Evolutionary conservation across 2,329 filamentous ascomycete genomes (phyloP).

Genomic region (Hypoxylon sp.): DNA sequence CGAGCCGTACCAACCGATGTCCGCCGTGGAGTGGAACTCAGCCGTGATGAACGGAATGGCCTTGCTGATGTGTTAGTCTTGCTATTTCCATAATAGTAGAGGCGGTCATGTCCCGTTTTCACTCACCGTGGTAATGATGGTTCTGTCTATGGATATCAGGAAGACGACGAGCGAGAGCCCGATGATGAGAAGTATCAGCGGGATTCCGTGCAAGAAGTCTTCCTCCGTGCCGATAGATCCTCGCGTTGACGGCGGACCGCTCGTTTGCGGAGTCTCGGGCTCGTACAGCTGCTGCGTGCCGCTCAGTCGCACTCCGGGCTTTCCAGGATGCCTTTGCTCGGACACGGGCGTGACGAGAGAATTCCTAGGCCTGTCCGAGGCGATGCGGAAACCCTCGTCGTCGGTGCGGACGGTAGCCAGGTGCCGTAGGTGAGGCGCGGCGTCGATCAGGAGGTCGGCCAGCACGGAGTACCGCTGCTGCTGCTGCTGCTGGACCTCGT

Average conservation of each 20-base stretch:
- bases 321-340: constrained; percentile 38
- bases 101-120: too few species aligned
- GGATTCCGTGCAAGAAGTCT: constrained; percentile 28
- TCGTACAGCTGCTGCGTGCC: constrained; percentile 18
- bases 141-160: constrained; percentile 41
- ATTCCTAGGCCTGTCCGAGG: constrained; percentile 3
- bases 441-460: constrained; percentile 33
- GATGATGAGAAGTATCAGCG: constrained; percentile 34
- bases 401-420: constrained; percentile 29
- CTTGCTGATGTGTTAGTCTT: constrained; percentile 19
- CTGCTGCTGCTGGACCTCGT: not conserved
- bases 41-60: constrained; percentile 45
- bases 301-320: constrained; percentile 25
- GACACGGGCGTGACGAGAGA: constrained; percentile 31
- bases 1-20: constrained; percentile 46
- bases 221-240: constrained; percentile 9
- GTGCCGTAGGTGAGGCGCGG: constrained; percentile 31
- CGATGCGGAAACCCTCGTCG: constrained; percentile 6
- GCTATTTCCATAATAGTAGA: too few species aligned
- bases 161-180: constrained; percentile 41
- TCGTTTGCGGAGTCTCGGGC: constrained; percentile 29
- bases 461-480: constrained; percentile 19
- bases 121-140: constrained; percentile 41
- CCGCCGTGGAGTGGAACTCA: constrained; percentile 45
- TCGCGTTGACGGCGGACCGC: constrained; percentile 4